Evolutionary conservation across 2,329 filamentous ascomycete species (phyloP).

Genomic region (Talaromyces piceae): DNA sequence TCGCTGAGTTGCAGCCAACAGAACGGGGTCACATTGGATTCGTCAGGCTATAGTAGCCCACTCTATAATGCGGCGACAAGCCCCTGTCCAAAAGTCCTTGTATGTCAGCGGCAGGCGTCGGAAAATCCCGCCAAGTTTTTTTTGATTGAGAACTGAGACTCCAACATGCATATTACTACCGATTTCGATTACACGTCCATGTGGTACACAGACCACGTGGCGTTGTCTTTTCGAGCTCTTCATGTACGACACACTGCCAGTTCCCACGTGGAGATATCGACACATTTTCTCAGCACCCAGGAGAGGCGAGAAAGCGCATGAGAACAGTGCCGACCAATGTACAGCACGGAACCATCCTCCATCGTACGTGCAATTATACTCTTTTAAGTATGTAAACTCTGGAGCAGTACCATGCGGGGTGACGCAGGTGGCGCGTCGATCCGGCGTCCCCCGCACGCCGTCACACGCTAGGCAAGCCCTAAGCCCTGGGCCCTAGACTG

Average conservation of each 20-base stretch:
- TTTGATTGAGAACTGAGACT: background rate
- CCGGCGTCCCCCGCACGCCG: background rate
- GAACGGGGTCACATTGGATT: background rate
- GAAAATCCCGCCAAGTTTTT: background rate
- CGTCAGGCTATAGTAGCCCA: background rate
- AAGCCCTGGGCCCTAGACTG: background rate
- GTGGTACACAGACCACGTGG: background rate
- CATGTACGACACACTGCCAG: background rate
- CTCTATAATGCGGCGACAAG: too few species aligned
- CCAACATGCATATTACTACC: background rate
- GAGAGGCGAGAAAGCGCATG: too few species aligned
- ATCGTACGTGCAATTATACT: background rate
- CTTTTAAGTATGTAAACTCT: too few species aligned
- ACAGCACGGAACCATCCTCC: background rate
- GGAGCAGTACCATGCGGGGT: background rate
- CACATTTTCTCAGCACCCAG: too few species aligned
- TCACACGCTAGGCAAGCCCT: background rate
- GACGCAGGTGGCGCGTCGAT: background rate
- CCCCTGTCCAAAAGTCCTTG: background rate
- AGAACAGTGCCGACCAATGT: too few species aligned
- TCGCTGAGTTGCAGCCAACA: background rate
- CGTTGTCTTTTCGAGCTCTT: background rate
- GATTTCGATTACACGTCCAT: too few species aligned
- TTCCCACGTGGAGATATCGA: background rate
- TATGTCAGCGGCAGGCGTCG: background rate